Evolutionary conservation across 345 rosid species (phyloP).

Genomic region (Brassica rapa): DNA sequence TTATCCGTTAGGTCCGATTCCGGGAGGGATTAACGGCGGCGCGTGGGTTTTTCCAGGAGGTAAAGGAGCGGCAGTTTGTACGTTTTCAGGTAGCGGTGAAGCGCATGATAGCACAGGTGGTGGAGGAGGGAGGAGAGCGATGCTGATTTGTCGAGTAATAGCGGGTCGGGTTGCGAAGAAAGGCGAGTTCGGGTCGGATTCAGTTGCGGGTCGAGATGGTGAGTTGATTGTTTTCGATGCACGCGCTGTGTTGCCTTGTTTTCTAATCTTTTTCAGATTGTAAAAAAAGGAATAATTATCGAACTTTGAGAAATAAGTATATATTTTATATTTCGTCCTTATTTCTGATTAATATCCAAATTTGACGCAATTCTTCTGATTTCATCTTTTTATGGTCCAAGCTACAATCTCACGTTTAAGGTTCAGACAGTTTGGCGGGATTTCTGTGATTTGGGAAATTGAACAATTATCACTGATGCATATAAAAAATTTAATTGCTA

Average conservation of each 20-base stretch:
- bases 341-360: slow-evolving; percentile 4
- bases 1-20: slow-evolving; percentile 68
- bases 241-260: slow-evolving; percentile 93
- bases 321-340: background rate
- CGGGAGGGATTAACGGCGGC: slow-evolving; percentile 49
- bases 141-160: slow-evolving; percentile 89
- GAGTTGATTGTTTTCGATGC: slow-evolving; percentile 81
- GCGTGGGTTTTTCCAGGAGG: slow-evolving; percentile 62
- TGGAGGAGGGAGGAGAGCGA: slow-evolving; percentile 82
- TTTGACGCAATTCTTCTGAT: background rate
- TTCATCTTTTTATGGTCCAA: background rate
- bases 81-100: slow-evolving; percentile 73
- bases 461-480: background rate
- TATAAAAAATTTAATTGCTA: background rate
- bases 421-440: slow-evolving; percentile 1
- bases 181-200: slow-evolving; percentile 63
- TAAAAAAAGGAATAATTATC: slow-evolving; percentile 53
- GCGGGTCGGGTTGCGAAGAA: slow-evolving; percentile 82
- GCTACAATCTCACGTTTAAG: slow-evolving; percentile 1
- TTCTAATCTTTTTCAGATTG: slow-evolving; percentile 83
- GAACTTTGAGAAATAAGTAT: background rate
- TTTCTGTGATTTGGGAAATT: background rate
- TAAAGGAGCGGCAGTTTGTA: slow-evolving; percentile 52
- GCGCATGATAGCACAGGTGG: slow-evolving; percentile 92
- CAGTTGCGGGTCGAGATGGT: slow-evolving; percentile 74